These are phyloP conservation scores for Wallacemonas collosoma DNA, from an alignment of 208 protist species.

Conservation along the genomic window DNA sequence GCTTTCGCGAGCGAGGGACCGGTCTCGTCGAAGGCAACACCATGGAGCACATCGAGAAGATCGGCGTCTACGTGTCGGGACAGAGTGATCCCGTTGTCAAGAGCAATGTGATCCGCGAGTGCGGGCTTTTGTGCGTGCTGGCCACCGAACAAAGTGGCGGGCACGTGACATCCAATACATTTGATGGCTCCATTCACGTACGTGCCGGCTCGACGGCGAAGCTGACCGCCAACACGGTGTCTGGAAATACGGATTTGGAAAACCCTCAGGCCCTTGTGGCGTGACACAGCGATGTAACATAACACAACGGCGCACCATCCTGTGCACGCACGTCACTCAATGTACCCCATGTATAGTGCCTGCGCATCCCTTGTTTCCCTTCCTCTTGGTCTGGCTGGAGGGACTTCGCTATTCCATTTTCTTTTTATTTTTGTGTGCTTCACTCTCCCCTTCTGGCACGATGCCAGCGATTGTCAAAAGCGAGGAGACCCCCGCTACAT, in stretches of 20 bases:
- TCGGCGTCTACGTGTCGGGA: conserved; percentile 78
- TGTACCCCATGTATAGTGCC: background rate
- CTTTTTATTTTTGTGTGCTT: conserved; percentile 14
- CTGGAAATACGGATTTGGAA: conserved; percentile 64
- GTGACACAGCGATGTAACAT: conserved; percentile 5
- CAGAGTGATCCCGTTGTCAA: conserved; percentile 72
- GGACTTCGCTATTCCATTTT: background rate
- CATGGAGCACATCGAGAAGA: conserved; percentile 75
- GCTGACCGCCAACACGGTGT: conserved; percentile 71
- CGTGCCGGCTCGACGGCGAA: conserved; percentile 48
- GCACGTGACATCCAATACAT: conserved; percentile 70
- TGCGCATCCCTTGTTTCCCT: too few species aligned
- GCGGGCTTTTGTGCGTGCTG: conserved; percentile 76
- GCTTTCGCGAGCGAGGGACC: conserved; percentile 44
- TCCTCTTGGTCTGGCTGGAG: too few species aligned
- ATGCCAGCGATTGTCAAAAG: too few species aligned
- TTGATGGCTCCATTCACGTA: conserved; percentile 82
- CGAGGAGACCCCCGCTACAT: too few species aligned
- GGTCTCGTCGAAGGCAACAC: conserved; percentile 77
- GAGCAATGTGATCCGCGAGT: conserved; percentile 68
- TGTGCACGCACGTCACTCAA: background rate
- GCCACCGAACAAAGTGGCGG: conserved; percentile 64
- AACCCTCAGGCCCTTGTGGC: conserved; percentile 4
- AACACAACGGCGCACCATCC: background rate
- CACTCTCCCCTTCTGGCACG: background rate